phyloP scores from a whole-genome alignment of 2,329 filamentous ascomycete genomes.

The Triangularia setosa region DNA sequence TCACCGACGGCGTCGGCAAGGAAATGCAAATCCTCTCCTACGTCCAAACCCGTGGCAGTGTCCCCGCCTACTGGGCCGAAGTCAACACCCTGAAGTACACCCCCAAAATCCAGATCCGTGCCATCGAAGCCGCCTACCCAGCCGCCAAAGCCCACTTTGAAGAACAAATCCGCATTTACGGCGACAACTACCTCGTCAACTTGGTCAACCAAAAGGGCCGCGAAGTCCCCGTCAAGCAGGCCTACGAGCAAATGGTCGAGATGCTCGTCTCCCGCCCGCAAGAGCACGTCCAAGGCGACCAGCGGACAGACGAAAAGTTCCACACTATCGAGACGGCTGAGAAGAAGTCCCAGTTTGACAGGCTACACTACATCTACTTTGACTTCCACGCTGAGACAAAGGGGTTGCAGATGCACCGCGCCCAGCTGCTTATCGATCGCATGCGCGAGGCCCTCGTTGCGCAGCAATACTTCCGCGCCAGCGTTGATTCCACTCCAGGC shows the following conservation, averaged over 20 bases:
- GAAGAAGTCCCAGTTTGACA: conserved; percentile 63
- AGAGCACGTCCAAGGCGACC: conserved; percentile 63
- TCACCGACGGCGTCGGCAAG: conserved; percentile 48
- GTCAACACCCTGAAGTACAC: conserved; percentile 90
- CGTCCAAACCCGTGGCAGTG: conserved; percentile 92
- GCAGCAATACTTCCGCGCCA: conserved; percentile 86
- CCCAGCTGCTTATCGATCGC: conserved; percentile 79
- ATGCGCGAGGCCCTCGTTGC: conserved; percentile 70
- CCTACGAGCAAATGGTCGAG: conserved; percentile 87
- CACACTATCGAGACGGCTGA: conserved; percentile 65
- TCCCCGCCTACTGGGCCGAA: conserved; percentile 94
- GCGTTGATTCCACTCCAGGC: conserved; percentile 68
- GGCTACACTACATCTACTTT: conserved; percentile 94
- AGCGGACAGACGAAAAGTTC: conserved; percentile 74
- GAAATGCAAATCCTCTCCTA: conserved; percentile 91
- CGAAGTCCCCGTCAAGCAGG: conserved; percentile 83
- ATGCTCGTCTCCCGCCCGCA: conserved; percentile 65
- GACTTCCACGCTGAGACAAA: conserved; percentile 99
- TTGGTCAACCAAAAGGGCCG: conserved; percentile 94
- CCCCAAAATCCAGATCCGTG: conserved; percentile 82
- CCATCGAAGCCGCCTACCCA: conserved; percentile 72
- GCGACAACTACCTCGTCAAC: conserved; percentile 96
- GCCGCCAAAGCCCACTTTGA: conserved; percentile 85
- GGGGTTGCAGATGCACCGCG: conserved; percentile 87
- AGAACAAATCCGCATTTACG: conserved; percentile 89